Conservation (phyloP, 2,329 filamentous ascomycete genomes). For the Fragosphaeria purpurea region DNA sequence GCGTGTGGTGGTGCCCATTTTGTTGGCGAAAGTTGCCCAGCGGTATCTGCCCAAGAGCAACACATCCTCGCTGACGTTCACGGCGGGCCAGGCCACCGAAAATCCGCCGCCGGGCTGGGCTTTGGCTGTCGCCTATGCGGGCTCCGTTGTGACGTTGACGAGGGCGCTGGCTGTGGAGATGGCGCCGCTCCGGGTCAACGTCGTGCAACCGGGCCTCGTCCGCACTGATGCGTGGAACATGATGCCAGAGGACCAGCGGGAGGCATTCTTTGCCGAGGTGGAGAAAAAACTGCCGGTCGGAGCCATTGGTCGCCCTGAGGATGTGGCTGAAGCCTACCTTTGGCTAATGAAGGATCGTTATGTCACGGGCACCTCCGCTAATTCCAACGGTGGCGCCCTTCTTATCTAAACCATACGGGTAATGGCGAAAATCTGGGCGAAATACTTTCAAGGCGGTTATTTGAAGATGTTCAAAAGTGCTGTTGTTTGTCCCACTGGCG, state of each 20-base stretch:
- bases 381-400: conserved; percentile 8
- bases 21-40: conserved; percentile 23
- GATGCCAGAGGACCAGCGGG: conserved; percentile 15
- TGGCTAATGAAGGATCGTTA: conserved; percentile 21
- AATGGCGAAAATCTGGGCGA: too few species aligned
- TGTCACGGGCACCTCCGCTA: conserved; percentile 16
- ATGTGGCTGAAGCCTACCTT: conserved; percentile 21
- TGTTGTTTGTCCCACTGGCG: too few species aligned
- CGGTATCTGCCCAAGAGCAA: conserved; percentile 18
- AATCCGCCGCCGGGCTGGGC: conserved; percentile 42
- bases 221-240: conserved; percentile 34
- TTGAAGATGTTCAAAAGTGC: too few species aligned
- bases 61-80: conserved; percentile 43
- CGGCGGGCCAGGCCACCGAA: conserved; percentile 41
- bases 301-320: conserved; percentile 14
- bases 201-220: conserved; percentile 45
- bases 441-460: too few species aligned
- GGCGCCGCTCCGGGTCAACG: conserved; percentile 53
- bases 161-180: conserved; percentile 52
- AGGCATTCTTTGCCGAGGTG: conserved; percentile 13
- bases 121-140: conserved; percentile 35
- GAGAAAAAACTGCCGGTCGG: conserved; percentile 13
- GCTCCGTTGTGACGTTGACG: conserved; percentile 42
- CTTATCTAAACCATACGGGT: neutral
- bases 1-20: conserved; percentile 22